Evolutionary conservation across 306 rosid species (phyloP).

Genomic region (Macrotyloma uniflorum): DNA sequence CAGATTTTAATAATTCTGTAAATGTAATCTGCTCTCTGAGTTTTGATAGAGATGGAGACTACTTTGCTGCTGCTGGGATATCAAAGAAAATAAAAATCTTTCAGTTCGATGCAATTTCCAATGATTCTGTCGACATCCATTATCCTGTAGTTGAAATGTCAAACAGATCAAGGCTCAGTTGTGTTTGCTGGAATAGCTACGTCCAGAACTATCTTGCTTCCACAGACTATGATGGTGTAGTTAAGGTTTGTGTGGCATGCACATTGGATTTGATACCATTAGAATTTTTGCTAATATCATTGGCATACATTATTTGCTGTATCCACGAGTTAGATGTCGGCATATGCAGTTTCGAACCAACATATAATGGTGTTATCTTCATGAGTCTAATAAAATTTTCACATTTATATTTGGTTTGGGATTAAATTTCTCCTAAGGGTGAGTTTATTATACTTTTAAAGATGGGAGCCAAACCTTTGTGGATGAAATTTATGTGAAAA

Average conservation of each 20-base stretch:
- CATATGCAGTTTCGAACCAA: slow-evolving; percentile 7
- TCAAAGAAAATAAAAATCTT: slow-evolving; percentile 79
- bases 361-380: neutral
- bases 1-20: slow-evolving; percentile 62
- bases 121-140: slow-evolving; percentile 68
- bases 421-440: neutral
- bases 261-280: neutral
- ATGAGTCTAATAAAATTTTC: neutral
- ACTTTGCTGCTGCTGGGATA: slow-evolving; percentile 86
- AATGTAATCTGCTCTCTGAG: slow-evolving; percentile 77
- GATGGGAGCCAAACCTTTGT: neutral
- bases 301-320: slow-evolving; percentile 2
- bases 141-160: slow-evolving; percentile 79
- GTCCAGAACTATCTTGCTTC: slow-evolving; percentile 85
- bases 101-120: slow-evolving; percentile 65
- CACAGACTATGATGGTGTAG: slow-evolving; percentile 77
- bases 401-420: slow-evolving; percentile 22
- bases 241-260: slow-evolving; percentile 66
- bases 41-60: slow-evolving; percentile 84
- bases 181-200: slow-evolving; percentile 88
- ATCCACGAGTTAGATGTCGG: neutral
- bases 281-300: slow-evolving; percentile 5
- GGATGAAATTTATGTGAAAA: neutral
- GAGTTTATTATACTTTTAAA: neutral
- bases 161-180: slow-evolving; percentile 73